These are phyloP conservation scores for Biscogniauxia marginata DNA, from an alignment of 2,329 filamentous ascomycete species.

Conservation along the genomic window DNA sequence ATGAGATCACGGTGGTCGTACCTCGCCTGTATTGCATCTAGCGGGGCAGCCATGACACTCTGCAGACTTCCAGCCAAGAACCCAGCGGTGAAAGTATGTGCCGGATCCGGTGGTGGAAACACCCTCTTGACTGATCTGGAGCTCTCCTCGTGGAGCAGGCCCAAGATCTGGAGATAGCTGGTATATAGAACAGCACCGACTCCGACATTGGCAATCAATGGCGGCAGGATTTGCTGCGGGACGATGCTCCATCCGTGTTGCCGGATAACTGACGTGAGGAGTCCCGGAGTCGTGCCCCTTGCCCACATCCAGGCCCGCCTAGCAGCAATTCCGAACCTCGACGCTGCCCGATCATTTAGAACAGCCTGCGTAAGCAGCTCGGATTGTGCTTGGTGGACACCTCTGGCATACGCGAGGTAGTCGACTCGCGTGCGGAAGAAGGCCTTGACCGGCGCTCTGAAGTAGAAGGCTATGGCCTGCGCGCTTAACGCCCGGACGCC, in stretches of 20 bases:
- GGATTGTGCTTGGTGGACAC: conserved; percentile 48
- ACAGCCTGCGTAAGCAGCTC: conserved; percentile 37
- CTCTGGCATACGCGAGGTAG: conserved; percentile 64
- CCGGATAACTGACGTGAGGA: conserved; percentile 65
- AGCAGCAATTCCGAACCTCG: conserved; percentile 33
- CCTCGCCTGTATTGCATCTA: conserved; percentile 73
- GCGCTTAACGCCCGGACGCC: conserved; percentile 80
- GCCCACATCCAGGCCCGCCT: conserved; percentile 49
- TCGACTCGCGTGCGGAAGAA: conserved; percentile 91
- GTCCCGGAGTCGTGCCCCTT: conserved; percentile 65
- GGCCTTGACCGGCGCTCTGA: conserved; percentile 84
- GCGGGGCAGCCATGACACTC: conserved; percentile 68
- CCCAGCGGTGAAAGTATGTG: conserved; percentile 67
- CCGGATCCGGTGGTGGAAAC: conserved; percentile 65
- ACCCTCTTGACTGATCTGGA: conserved; percentile 57
- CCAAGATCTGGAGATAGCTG: conserved; percentile 70
- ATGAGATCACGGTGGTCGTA: conserved; percentile 60
- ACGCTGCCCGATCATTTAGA: conserved; percentile 34
- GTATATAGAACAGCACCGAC: conserved; percentile 76
- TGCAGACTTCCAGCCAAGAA: conserved; percentile 68
- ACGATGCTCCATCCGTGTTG: conserved; percentile 73
- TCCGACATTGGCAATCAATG: conserved; percentile 70
- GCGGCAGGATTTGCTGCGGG: conserved; percentile 74
- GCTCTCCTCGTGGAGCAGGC: conserved; percentile 64
- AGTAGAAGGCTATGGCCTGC: conserved; percentile 86